These are phyloP conservation scores for Boletus rufocinnamomeus DNA, from an alignment of 768 basidiomycete species.

Conservation along the genomic window DNA sequence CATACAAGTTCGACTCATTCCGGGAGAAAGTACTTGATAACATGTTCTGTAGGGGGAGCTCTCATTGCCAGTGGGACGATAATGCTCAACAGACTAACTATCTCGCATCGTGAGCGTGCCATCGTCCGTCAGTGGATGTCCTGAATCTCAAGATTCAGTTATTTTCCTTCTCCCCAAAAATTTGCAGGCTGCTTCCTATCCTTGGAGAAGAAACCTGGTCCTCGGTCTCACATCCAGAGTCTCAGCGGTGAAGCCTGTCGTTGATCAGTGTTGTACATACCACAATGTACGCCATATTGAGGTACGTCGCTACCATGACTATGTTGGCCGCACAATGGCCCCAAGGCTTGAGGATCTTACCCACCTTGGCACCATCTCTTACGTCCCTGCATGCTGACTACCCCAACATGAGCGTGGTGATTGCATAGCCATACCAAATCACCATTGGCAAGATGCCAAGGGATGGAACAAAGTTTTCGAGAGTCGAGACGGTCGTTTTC, in stretches of 20 bases:
- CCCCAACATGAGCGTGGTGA: background rate
- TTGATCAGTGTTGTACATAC: background rate
- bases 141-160: background rate
- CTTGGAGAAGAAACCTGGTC: background rate
- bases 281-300: background rate
- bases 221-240: background rate
- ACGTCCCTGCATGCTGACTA: no score
- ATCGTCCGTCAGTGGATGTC: background rate
- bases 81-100: no score
- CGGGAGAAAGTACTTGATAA: background rate
- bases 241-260: background rate
- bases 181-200: no score
- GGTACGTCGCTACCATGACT: background rate
- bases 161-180: background rate
- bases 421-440: background rate
- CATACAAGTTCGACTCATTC: background rate
- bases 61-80: background rate
- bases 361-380: background rate
- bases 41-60: background rate
- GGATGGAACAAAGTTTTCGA: no score
- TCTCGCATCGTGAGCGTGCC: background rate
- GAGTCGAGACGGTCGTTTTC: background rate
- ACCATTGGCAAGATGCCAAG: background rate
- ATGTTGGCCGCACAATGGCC: background rate
- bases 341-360: background rate